Conservation (phyloP, 1,139 yeast genomes). For the Arxiozyma heterogenica region DNA sequence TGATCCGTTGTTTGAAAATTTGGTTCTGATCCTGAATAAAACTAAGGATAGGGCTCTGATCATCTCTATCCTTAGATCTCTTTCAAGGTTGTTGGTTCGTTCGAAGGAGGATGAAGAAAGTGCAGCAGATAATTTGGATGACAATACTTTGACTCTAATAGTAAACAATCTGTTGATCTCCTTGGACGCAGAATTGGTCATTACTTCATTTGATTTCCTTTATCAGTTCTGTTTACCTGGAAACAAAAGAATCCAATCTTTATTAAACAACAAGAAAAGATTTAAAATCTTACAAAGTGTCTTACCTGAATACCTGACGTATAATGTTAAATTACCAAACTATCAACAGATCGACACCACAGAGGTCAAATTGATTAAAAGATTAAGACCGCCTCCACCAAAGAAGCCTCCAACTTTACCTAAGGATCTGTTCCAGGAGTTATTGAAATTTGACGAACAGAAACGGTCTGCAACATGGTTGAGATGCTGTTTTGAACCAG, state of each 20-base stretch:
- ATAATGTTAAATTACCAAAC: constrained; percentile 35
- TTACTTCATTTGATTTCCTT: constrained; percentile 56
- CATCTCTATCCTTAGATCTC: constrained; percentile 45
- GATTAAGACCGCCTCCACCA: constrained; percentile 48
- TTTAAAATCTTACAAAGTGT: constrained; percentile 44
- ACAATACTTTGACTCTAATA: constrained; percentile 36
- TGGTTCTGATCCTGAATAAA: constrained; percentile 39
- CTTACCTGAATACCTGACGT: constrained; percentile 55
- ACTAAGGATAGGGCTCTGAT: constrained; percentile 50
- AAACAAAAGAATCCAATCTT: constrained; percentile 32
- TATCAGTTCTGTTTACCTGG: constrained; percentile 56
- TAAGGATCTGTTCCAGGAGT: constrained; percentile 49
- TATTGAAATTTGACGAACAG: constrained; percentile 71
- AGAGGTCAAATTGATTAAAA: constrained; percentile 36
- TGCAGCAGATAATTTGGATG: constrained; percentile 37
- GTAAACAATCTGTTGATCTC: constrained; percentile 39
- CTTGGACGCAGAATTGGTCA: constrained; percentile 51
- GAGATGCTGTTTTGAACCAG: constrained; percentile 81
- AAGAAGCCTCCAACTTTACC: constrained; percentile 49
- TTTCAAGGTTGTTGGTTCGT: constrained; percentile 42
- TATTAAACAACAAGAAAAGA: constrained; percentile 35
- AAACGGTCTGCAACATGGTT: constrained; percentile 92
- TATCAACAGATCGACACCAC: constrained; percentile 32
- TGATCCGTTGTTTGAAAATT: constrained; percentile 49
- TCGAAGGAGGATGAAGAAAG: constrained; percentile 38